A percentile compares a stretch with the other conserved stretches of the same genome.
Conservation (phyloP, 176 grass and related monocot genomes). For the Sorghum bicolor region Sorghum_bicolor_NCBIv3 NC_012870.2:57154501-57155000, state of each 20-base stretch:
- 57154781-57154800: slow-evolving; percentile 52
- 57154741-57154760: slow-evolving; percentile 59
- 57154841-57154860: slow-evolving; percentile 49
- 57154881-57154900: slow-evolving; percentile 89
- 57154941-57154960: slow-evolving; percentile 90
- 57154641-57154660: slow-evolving; percentile 39
- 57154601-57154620: slow-evolving; percentile 28
- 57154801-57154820: slow-evolving; percentile 73
- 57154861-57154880: slow-evolving; percentile 44
- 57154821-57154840: slow-evolving; percentile 76
- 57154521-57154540: slow-evolving; percentile 93
- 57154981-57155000: not conserved
- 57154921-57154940: slow-evolving; percentile 81
- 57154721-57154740: slow-evolving; percentile 52
- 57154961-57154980: slow-evolving; percentile 29
- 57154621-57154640: slow-evolving; percentile 42
- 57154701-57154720: slow-evolving; percentile 79
- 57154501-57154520: slow-evolving; percentile 84
- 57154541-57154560: slow-evolving; percentile 47
- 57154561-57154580: slow-evolving; percentile 85
- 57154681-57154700: slow-evolving; percentile 89
- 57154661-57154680: slow-evolving; percentile 81
- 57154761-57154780: slow-evolving; percentile 46
- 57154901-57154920: slow-evolving; percentile 89
- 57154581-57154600: slow-evolving; percentile 67